Conservation (phyloP, 192 early-diverging fungal species). For the Pilobolus umbonatus region DNA sequence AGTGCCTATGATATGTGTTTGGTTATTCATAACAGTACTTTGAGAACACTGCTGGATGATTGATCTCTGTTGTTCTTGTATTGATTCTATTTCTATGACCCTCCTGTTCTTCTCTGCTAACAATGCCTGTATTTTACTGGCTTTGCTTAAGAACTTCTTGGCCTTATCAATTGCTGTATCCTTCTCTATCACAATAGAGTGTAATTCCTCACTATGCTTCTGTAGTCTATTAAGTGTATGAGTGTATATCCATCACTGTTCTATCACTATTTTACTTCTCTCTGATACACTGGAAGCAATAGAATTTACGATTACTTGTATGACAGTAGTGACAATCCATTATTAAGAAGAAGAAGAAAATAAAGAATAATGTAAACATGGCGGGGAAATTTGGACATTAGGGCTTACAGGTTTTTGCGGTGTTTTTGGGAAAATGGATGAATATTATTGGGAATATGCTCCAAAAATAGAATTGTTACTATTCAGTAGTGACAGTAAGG, state of each 20-base stretch:
- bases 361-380: background rate
- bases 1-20: background rate
- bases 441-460: no score
- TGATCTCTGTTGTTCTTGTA: background rate
- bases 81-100: background rate
- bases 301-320: constrained; percentile 24
- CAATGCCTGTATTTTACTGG: constrained; percentile 6
- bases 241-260: background rate
- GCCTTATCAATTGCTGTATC: constrained; percentile 17
- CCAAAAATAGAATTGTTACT: no score
- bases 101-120: constrained; percentile 20
- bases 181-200: constrained; percentile 6
- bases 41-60: no score
- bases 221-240: constrained; percentile 10
- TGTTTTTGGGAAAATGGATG: no score
- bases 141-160: constrained; percentile 7
- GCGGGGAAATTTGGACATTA: no score
- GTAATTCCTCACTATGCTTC: constrained; percentile 11
- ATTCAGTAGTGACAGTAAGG: no score
- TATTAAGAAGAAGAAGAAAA: background rate
- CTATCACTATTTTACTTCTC: constrained; percentile 20
- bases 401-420: no score
- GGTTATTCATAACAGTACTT: background rate
- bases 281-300: constrained; percentile 16
- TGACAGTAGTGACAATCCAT: constrained; percentile 37